These are phyloP conservation scores for Aphanomyces astaci DNA, from an alignment of 352 stramenopile genomes.

Conservation along the genomic window DNA sequence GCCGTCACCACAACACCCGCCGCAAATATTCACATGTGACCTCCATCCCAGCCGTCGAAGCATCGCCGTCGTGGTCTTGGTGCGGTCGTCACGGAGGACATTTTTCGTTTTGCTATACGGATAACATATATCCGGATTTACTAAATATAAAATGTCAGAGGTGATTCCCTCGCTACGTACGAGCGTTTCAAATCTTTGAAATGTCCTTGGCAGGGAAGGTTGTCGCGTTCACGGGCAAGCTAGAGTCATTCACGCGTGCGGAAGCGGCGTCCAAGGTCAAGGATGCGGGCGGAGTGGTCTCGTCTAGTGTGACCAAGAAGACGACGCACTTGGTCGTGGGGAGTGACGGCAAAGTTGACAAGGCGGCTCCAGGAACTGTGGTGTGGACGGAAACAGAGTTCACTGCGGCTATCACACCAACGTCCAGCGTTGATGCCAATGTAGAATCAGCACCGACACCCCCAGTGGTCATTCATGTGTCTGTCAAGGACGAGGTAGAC, in stretches of 20 bases:
- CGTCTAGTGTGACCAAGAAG: conserved; percentile 5
- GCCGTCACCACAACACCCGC: no score
- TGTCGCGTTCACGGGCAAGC: conserved; percentile 11
- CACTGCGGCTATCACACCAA: background rate
- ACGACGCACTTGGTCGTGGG: conserved; percentile 11
- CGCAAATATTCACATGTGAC: no score
- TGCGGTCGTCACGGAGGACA: no score
- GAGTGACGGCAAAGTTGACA: background rate
- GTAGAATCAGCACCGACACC: background rate
- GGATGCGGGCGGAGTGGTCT: background rate
- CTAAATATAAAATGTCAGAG: background rate
- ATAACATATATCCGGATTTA: no score
- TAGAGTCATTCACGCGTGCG: background rate
- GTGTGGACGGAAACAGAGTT: conserved; percentile 7
- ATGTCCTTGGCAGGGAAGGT: background rate
- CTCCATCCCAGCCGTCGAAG: no score
- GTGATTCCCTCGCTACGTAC: no score
- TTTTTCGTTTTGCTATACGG: no score
- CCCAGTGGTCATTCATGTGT: background rate
- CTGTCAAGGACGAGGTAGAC: background rate
- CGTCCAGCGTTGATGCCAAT: background rate
- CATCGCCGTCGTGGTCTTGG: no score
- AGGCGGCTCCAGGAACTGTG: background rate
- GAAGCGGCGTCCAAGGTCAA: background rate
- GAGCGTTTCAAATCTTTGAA: background rate